These are phyloP conservation scores for Telopea speciosissima DNA, from an alignment of 177 flowering plant genomes.

Conservation along the genomic window DNA sequence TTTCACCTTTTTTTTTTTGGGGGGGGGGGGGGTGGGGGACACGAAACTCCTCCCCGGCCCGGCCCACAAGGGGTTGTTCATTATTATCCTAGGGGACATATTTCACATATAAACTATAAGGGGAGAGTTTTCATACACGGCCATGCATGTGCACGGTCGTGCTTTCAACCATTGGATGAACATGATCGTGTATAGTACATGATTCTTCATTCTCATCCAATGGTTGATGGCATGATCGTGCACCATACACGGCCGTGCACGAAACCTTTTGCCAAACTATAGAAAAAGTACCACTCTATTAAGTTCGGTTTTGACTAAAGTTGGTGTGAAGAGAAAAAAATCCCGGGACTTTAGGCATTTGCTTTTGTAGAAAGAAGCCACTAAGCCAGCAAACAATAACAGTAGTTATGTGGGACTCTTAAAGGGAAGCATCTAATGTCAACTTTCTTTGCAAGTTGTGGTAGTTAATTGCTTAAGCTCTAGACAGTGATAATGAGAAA, in stretches of 20 bases:
- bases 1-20: too few species aligned
- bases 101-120: too few species aligned
- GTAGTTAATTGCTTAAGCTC: slow-evolving; percentile 13
- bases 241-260: too few species aligned
- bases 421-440: slow-evolving; percentile 9
- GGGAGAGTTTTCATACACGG: too few species aligned
- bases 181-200: too few species aligned
- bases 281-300: too few species aligned
- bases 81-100: background rate
- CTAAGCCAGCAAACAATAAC: slow-evolving; percentile 10
- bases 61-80: background rate
- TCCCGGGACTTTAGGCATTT: background rate
- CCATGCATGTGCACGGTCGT: too few species aligned
- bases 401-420: slow-evolving; percentile 16
- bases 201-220: too few species aligned
- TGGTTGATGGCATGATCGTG: too few species aligned
- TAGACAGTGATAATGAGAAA: slow-evolving; percentile 6
- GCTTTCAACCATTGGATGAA: too few species aligned
- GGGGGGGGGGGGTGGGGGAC: background rate
- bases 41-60: too few species aligned
- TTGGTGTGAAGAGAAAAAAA: background rate
- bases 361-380: slow-evolving; percentile 13
- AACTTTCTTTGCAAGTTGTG: slow-evolving; percentile 14
- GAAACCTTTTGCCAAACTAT: too few species aligned
- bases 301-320: background rate